These are phyloP conservation scores for Groenewaldozyma sp. DNA, from an alignment of 1,139 yeast species.

Conservation along the genomic window DNA sequence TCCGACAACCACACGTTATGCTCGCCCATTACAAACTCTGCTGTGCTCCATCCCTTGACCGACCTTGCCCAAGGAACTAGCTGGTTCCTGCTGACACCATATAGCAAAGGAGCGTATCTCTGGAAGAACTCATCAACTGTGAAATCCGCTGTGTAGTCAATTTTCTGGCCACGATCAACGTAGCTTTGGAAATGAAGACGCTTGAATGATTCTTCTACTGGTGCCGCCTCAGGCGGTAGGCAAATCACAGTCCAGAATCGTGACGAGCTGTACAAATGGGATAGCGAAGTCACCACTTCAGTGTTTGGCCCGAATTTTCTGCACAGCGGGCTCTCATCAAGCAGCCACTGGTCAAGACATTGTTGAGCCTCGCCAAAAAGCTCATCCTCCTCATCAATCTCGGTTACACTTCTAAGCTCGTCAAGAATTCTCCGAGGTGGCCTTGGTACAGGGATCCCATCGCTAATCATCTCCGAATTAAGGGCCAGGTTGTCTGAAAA, in stretches of 20 bases:
- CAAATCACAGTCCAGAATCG: conserved; percentile 28
- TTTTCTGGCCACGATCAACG: conserved; percentile 9
- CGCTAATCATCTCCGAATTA: conserved; percentile 25
- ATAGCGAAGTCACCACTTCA: conserved; percentile 8
- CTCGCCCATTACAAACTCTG: conserved; percentile 27
- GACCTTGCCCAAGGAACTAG: conserved; percentile 27
- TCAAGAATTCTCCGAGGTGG: conserved; percentile 14
- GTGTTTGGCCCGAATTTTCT: neutral
- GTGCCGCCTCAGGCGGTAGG: conserved; percentile 18
- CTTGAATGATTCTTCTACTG: conserved; percentile 18
- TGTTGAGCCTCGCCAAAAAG: conserved; percentile 13
- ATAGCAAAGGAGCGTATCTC: conserved; percentile 23
- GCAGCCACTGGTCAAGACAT: conserved; percentile 17
- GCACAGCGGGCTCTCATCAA: conserved; percentile 14
- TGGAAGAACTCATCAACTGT: conserved; percentile 27
- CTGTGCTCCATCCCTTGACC: conserved; percentile 22
- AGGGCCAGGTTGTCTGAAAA: conserved; percentile 24
- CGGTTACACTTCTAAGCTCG: conserved; percentile 2
- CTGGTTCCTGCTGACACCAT: conserved; percentile 6
- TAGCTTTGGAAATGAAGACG: conserved; percentile 6
- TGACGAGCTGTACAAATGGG: conserved; percentile 7
- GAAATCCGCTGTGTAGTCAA: conserved; percentile 31
- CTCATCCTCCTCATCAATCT: conserved; percentile 3
- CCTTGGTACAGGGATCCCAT: conserved; percentile 24
- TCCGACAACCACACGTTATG: conserved; percentile 29